These are phyloP conservation scores for Dichotomopilus funicola DNA, from an alignment of 2,329 filamentous ascomycete genomes.

Conservation along the genomic window DNA sequence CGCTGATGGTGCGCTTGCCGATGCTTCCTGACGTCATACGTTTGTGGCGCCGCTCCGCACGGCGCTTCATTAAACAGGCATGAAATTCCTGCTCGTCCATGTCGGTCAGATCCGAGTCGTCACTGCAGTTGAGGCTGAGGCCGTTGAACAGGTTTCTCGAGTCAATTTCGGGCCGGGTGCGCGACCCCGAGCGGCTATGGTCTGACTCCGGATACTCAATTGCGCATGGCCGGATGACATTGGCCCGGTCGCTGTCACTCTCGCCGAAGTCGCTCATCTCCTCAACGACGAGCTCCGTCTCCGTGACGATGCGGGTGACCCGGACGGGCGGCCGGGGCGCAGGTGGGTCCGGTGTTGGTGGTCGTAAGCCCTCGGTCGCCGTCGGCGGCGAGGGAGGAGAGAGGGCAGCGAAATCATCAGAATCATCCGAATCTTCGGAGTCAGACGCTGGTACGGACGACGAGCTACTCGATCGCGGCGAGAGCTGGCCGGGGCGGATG, in stretches of 20 bases:
- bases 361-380: slow-evolving; percentile 15
- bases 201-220: slow-evolving; percentile 41
- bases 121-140: slow-evolving; percentile 40
- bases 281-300: slow-evolving; percentile 36
- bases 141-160: slow-evolving; percentile 39
- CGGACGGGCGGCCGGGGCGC: slow-evolving; percentile 5
- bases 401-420: background rate
- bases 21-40: slow-evolving; percentile 48
- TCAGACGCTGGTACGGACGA: slow-evolving; percentile 28
- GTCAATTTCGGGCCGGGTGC: slow-evolving; percentile 33
- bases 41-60: slow-evolving; percentile 38
- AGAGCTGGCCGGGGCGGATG: slow-evolving; percentile 31
- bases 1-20: slow-evolving; percentile 48
- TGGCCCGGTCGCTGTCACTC: slow-evolving; percentile 37
- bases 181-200: slow-evolving; percentile 36
- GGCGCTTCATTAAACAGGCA: slow-evolving; percentile 36
- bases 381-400: slow-evolving; percentile 21
- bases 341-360: slow-evolving; percentile 13
- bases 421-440: slow-evolving; percentile 22
- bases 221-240: slow-evolving; percentile 38
- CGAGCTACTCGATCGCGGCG: slow-evolving; percentile 34
- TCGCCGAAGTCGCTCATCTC: slow-evolving; percentile 41
- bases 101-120: slow-evolving; percentile 35
- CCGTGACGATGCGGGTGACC: slow-evolving; percentile 16
- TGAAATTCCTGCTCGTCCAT: slow-evolving; percentile 32